These are phyloP conservation scores for Annulohypoxylon bovei DNA, from an alignment of 495 filamentous ascomycete genomes.

Conservation along the genomic window DNA sequence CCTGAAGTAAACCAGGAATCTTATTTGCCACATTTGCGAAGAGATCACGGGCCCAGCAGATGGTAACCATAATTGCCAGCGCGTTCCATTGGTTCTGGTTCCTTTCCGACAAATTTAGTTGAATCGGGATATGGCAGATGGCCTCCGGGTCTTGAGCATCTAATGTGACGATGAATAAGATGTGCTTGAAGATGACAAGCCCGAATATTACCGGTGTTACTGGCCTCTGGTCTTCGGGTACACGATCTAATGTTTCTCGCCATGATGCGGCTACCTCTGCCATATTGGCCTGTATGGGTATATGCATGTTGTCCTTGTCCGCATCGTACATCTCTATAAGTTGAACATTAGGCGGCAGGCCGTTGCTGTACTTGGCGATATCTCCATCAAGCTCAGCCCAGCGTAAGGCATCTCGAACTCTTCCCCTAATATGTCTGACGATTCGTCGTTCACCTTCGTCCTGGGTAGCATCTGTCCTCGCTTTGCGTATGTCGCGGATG, in stretches of 20 bases:
- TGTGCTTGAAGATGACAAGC: constrained; percentile 46
- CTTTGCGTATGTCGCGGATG: constrained; percentile 38
- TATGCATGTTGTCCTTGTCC: constrained; percentile 20
- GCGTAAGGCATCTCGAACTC: constrained; percentile 22
- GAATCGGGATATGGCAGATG: constrained; percentile 39
- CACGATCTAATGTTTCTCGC: constrained; percentile 5
- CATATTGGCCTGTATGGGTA: constrained; percentile 34
- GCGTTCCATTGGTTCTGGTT: constrained; percentile 48
- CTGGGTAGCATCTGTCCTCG: not conserved
- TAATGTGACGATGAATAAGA: constrained; percentile 43
- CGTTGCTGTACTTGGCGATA: constrained; percentile 17
- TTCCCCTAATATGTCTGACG: constrained; percentile 18
- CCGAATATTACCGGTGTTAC: constrained; percentile 39
- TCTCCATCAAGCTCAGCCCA: constrained; percentile 41
- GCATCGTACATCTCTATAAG: constrained; percentile 29
- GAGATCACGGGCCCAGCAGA: constrained; percentile 47
- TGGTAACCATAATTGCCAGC: constrained; percentile 44
- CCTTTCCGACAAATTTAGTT: constrained; percentile 42
- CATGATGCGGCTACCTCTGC: constrained; percentile 25
- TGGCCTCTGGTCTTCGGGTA: constrained; percentile 9
- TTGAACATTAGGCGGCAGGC: constrained; percentile 22
- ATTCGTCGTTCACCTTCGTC: constrained; percentile 11
- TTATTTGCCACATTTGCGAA: constrained; percentile 12
- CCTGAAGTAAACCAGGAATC: constrained; percentile 5
- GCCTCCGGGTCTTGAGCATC: constrained; percentile 37